Conservation (phyloP, 1,284 basidiomycete genomes). For the Rhodofomes roseus region DNA sequence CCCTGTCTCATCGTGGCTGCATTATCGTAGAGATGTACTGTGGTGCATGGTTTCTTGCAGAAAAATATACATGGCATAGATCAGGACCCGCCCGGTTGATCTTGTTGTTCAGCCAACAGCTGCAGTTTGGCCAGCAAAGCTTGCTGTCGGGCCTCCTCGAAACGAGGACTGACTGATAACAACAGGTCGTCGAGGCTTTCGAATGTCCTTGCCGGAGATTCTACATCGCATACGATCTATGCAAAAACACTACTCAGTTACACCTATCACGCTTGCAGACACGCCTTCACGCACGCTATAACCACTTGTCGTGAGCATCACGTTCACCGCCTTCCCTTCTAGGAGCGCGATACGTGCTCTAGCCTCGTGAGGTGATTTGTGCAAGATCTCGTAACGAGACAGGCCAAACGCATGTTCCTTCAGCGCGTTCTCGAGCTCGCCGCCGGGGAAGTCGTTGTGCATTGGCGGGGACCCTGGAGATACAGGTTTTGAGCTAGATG, state of each 20-base stretch:
- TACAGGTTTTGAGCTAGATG: not conserved
- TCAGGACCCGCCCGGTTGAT: too few relatives aligned
- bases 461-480: not conserved
- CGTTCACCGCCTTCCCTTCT: conserved; percentile 44
- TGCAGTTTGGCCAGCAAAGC: conserved; percentile 45
- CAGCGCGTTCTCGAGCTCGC: conserved; percentile 53
- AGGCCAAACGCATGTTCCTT: conserved; percentile 60
- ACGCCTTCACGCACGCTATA: conserved; percentile 3
- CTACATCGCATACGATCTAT: not conserved
- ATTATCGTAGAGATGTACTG: not conserved
- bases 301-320: conserved; percentile 44
- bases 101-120: conserved; percentile 31
- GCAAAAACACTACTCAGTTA: not conserved
- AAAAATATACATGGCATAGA: not conserved
- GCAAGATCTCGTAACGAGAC: conserved; percentile 38
- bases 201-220: conserved; percentile 27
- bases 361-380: conserved; percentile 41
- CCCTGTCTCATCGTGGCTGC: not conserved
- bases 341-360: conserved; percentile 49
- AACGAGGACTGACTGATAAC: conserved; percentile 44
- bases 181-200: conserved; percentile 60
- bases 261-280: too few relatives aligned
- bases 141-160: conserved; percentile 43
- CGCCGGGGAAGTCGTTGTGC: conserved; percentile 38
- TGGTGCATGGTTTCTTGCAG: not conserved